Conservation (phyloP, 2,329 filamentous ascomycete genomes). For the Cordyceps pruinosa region DNA sequence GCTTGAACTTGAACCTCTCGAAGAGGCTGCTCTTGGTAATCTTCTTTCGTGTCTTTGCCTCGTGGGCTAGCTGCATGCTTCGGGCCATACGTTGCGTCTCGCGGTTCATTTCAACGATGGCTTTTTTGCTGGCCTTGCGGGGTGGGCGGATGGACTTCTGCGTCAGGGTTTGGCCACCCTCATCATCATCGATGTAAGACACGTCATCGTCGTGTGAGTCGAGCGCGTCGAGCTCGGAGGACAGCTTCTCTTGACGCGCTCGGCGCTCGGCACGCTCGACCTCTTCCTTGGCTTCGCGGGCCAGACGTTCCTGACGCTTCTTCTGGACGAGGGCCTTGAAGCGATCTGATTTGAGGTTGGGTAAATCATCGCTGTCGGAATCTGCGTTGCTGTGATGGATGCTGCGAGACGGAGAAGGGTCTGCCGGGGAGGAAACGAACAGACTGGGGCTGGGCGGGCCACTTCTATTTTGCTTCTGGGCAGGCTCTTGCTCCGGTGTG, state of each 20-base stretch:
- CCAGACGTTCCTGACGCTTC: constrained; percentile 65
- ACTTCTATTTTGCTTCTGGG: constrained; percentile 13
- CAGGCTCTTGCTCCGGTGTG: constrained; percentile 25
- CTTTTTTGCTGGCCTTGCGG: constrained; percentile 89
- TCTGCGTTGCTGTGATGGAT: constrained; percentile 26
- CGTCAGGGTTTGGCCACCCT: constrained; percentile 58
- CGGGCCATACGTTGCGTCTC: constrained; percentile 89
- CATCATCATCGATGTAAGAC: constrained; percentile 55
- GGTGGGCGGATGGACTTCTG: constrained; percentile 55
- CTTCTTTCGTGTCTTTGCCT: constrained; percentile 86
- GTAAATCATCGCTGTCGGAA: constrained; percentile 41
- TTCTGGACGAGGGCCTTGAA: constrained; percentile 66
- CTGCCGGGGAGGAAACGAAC: constrained; percentile 48
- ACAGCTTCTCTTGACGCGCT: constrained; percentile 29
- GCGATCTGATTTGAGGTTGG: constrained; percentile 45
- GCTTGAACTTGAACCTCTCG: constrained; percentile 71
- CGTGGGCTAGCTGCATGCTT: constrained; percentile 85
- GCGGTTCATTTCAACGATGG: constrained; percentile 86
- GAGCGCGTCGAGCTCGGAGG: constrained; percentile 29
- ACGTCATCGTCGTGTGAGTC: constrained; percentile 32
- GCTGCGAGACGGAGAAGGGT: constrained; percentile 25
- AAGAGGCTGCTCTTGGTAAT: constrained; percentile 78
- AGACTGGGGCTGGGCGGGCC: constrained; percentile 38
- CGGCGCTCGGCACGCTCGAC: constrained; percentile 39
- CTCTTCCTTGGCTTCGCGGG: constrained; percentile 54